phyloP scores from a whole-genome alignment of 2,329 filamentous ascomycete genomes.

The Fusarium vanettenii region DNA sequence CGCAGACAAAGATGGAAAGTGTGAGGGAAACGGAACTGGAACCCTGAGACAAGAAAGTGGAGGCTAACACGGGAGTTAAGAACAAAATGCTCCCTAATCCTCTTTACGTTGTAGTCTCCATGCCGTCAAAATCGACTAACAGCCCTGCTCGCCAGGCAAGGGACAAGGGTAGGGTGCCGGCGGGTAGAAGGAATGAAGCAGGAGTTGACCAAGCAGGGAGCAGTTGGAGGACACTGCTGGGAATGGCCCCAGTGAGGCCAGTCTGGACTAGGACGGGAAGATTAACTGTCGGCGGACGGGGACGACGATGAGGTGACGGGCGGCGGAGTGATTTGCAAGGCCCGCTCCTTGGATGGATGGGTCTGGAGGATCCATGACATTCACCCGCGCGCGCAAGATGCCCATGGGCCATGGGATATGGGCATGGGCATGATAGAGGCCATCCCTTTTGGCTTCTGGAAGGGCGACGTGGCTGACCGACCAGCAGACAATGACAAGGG shows the following conservation, averaged over 20 bases:
- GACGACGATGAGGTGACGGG: slow-evolving; percentile 4
- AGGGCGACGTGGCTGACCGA: slow-evolving; percentile 5
- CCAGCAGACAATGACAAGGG: slow-evolving; percentile 8
- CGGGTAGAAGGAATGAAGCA: slow-evolving; percentile 16
- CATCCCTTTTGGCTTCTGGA: slow-evolving; percentile 21
- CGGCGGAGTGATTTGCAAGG: slow-evolving; percentile 20
- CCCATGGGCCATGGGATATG: not conserved
- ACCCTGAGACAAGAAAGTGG: slow-evolving; percentile 27
- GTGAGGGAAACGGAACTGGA: not conserved
- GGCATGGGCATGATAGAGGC: not conserved
- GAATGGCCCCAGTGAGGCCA: not conserved
- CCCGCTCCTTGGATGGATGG: not conserved
- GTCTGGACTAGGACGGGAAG: not conserved
- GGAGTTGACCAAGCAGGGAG: slow-evolving; percentile 11
- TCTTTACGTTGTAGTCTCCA: slow-evolving; percentile 19
- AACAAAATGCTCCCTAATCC: slow-evolving; percentile 23
- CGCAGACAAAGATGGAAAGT: not conserved
- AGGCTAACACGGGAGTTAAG: slow-evolving; percentile 20
- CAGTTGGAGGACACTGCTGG: slow-evolving; percentile 6
- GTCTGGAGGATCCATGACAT: not conserved
- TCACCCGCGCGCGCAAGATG: not conserved
- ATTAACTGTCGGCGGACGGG: not conserved
- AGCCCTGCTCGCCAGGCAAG: slow-evolving; percentile 17
- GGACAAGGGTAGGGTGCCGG: slow-evolving; percentile 13
- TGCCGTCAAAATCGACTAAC: slow-evolving; percentile 33